Conservation (phyloP, 2,329 filamentous ascomycete species). For the Atkinsonella hypoxylon region DNA sequence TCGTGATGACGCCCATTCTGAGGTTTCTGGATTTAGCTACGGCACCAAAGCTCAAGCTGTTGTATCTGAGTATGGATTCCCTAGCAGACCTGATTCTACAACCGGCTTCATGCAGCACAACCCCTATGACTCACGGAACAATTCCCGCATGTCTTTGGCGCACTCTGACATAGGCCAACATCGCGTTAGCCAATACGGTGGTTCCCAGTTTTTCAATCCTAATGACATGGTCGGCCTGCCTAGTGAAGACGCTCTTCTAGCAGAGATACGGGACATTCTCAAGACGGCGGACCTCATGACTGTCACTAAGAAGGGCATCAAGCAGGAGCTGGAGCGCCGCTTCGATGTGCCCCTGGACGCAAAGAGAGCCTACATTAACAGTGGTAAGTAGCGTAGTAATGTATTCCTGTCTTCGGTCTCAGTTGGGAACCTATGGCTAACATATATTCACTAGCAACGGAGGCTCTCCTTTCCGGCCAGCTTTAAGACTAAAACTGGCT, state of each 20-base stretch:
- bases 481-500: constrained; percentile 33
- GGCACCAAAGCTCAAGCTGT: constrained; percentile 66
- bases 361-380: constrained; percentile 88
- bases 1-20: constrained; percentile 71
- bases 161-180: constrained; percentile 53
- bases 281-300: constrained; percentile 90
- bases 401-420: background rate
- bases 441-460: constrained; percentile 44
- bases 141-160: constrained; percentile 68
- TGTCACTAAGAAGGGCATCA: constrained; percentile 97
- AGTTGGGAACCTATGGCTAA: constrained; percentile 9
- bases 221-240: constrained; percentile 66
- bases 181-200: constrained; percentile 49
- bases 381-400: constrained; percentile 47
- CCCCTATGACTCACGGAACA: constrained; percentile 34
- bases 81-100: constrained; percentile 44
- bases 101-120: constrained; percentile 40
- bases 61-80: constrained; percentile 59
- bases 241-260: constrained; percentile 76
- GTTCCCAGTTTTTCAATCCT: constrained; percentile 46
- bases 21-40: constrained; percentile 89
- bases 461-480: constrained; percentile 67
- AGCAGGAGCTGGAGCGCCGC: constrained; percentile 78
- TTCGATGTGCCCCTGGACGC: constrained; percentile 80
- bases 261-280: constrained; percentile 90